These are phyloP conservation scores for Physocladia obscura DNA, from an alignment of 192 early-diverging fungal species.

Conservation along the genomic window DNA sequence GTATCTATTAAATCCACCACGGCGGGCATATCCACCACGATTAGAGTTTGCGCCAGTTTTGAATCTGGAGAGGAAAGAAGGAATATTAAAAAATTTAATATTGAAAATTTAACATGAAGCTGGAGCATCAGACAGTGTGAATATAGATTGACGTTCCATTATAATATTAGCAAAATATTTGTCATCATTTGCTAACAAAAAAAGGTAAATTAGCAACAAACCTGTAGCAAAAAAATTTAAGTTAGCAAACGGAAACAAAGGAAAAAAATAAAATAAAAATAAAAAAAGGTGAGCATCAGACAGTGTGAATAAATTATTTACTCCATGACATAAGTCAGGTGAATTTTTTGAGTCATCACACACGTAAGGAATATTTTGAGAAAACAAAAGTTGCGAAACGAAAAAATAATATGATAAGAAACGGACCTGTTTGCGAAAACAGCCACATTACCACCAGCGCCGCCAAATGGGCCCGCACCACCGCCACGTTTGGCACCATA, in stretches of 20 bases:
- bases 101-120: not conserved
- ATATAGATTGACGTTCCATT: conserved; percentile 22
- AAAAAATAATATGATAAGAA: not conserved
- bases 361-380: not conserved
- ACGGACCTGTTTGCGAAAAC: conserved; percentile 15
- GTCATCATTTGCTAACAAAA: not conserved
- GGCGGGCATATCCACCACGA: conserved; percentile 43
- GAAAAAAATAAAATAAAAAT: no score
- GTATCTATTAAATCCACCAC: conserved; percentile 35
- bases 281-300: no score
- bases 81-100: not conserved
- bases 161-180: not conserved
- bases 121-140: conserved; percentile 27
- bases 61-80: conserved; percentile 8
- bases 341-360: not conserved
- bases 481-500: conserved; percentile 37
- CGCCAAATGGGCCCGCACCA: conserved; percentile 6
- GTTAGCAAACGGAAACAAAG: no score
- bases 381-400: not conserved
- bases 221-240: not conserved
- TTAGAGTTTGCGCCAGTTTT: conserved; percentile 3
- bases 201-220: not conserved
- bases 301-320: conserved; percentile 10
- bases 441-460: conserved; percentile 16
- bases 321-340: not conserved